Evolutionary conservation across 1,139 yeast genomes (phyloP).

Genomic region (Hansenula sp.): DNA sequence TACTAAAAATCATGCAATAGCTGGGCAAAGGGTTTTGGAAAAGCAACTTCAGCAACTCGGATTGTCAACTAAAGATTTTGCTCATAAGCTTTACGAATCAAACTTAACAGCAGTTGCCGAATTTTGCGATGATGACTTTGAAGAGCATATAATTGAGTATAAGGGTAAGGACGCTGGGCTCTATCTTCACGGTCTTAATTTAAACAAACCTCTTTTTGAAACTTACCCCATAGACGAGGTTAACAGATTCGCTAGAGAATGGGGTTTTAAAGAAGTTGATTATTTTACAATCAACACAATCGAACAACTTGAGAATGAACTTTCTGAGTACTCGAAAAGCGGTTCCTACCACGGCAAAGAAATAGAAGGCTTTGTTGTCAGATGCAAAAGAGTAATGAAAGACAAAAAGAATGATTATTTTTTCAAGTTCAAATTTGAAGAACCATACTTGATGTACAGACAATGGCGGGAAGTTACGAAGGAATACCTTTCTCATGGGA

Average conservation of each 20-base stretch:
- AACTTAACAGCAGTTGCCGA: constrained; percentile 88
- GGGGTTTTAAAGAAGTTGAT: constrained; percentile 65
- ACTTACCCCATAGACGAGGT: constrained; percentile 66
- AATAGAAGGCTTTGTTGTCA: constrained; percentile 89
- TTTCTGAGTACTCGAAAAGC: constrained; percentile 54
- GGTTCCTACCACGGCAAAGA: constrained; percentile 73
- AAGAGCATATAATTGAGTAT: constrained; percentile 89
- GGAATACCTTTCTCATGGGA: constrained; percentile 42
- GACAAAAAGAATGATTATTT: constrained; percentile 50
- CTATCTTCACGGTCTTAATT: constrained; percentile 84
- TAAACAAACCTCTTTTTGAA: constrained; percentile 56
- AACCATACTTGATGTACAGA: constrained; percentile 88
- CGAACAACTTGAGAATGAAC: constrained; percentile 40
- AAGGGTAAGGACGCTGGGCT: constrained; percentile 65
- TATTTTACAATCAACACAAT: constrained; percentile 37
- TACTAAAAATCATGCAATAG: constrained; percentile 66
- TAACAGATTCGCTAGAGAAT: constrained; percentile 51
- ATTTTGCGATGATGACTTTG: constrained; percentile 87
- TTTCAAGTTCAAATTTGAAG: constrained; percentile 92
- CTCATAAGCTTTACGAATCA: constrained; percentile 41
- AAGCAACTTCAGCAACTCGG: constrained; percentile 43
- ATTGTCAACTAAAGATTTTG: constrained; percentile 46
- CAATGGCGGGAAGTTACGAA: constrained; percentile 87
- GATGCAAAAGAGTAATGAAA: constrained; percentile 40
- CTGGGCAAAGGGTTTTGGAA: constrained; percentile 59